Conservation (phyloP, 1,284 basidiomycete species). For the Sporisorium exsertum region DNA sequence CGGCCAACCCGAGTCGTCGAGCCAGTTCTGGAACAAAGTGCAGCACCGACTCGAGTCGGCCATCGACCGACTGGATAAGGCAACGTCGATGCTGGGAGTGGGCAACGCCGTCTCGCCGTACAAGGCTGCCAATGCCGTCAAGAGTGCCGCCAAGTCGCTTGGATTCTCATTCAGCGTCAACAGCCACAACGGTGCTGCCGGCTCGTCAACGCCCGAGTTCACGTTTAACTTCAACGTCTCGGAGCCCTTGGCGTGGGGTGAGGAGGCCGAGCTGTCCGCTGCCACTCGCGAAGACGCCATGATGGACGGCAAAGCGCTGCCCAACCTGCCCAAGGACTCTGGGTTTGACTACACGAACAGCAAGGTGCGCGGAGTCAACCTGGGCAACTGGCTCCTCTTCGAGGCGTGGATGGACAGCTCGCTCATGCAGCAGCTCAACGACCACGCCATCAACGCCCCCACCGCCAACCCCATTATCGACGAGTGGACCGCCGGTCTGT, state of each 20-base stretch:
- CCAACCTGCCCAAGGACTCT: conserved; percentile 47
- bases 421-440: conserved; percentile 72
- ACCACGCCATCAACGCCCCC: conserved; percentile 60
- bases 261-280: conserved; percentile 41
- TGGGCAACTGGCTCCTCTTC: conserved; percentile 66
- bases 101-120: conserved; percentile 27
- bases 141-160: conserved; percentile 44
- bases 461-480: conserved; percentile 73
- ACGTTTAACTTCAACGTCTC: conserved; percentile 51
- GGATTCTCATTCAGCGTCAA: conserved; percentile 46
- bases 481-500: conserved; percentile 85
- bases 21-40: conserved; percentile 50
- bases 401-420: conserved; percentile 64
- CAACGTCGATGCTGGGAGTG: conserved; percentile 34
- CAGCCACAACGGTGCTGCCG: conserved; percentile 11
- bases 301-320: conserved; percentile 23
- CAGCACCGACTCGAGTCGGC: conserved; percentile 44
- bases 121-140: conserved; percentile 35
- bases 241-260: conserved; percentile 44
- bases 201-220: conserved; percentile 29
- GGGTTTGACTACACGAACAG: conserved; percentile 55
- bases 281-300: conserved; percentile 24
- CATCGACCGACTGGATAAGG: conserved; percentile 39
- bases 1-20: conserved; percentile 16
- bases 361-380: conserved; percentile 65